Conservation (phyloP, 139 green algal genomes). For the Chlamydomonas sp. region DNA sequence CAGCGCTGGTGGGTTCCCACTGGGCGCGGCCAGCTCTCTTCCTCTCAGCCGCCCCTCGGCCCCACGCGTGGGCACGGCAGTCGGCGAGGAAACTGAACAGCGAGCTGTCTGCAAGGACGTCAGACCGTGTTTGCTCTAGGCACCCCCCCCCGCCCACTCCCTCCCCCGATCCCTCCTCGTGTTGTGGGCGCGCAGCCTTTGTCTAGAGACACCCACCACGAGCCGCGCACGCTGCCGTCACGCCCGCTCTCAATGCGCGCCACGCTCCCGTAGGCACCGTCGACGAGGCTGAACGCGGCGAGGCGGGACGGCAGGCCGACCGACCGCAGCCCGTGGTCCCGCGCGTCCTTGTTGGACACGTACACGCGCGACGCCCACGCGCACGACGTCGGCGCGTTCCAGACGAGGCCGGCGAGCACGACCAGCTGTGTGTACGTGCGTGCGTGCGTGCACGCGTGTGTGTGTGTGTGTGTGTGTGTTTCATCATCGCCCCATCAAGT, state of each 20-base stretch:
- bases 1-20: no score
- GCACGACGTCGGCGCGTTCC: constrained; percentile 89
- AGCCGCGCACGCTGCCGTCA: no score
- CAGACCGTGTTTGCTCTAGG: no score
- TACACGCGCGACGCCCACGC: constrained; percentile 87
- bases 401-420: constrained; percentile 80
- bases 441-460: no score
- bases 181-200: neutral
- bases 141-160: neutral
- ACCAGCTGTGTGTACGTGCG: no score
- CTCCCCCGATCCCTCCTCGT: neutral
- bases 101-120: no score
- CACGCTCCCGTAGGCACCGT: neutral
- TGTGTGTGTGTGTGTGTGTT: no score
- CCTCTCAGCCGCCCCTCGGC: no score
- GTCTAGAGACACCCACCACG: constrained; percentile 2
- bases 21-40: no score
- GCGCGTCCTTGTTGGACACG: constrained; percentile 71
- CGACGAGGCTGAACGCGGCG: constrained; percentile 44
- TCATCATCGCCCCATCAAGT: no score
- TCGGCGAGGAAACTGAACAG: no score
- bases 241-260: neutral
- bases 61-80: no score
- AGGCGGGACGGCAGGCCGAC: constrained; percentile 79
- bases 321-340: constrained; percentile 63